Evolutionary conservation across 192 early-diverging fungal species (phyloP), one percentile per base, ranked within the genome.

Genomic region (Jimgerdemannia flammicorona): DNA sequence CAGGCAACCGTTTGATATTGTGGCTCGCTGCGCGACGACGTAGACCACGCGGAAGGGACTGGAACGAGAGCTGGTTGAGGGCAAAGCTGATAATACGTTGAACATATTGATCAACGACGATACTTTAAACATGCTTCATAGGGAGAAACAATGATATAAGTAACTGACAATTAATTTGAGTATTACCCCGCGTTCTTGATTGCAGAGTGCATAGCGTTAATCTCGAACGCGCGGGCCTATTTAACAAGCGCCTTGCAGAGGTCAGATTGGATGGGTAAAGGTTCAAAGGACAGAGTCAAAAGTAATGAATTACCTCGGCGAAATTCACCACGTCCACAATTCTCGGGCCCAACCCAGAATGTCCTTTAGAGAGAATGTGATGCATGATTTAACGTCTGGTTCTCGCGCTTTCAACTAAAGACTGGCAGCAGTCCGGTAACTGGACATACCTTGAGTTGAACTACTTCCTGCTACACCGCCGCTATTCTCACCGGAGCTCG

Each of bases 21-120:
- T 96, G 94, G 76, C 93, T 95, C 40, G 97, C 97, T 20, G 96
- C 94, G 63, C 97, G 87, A n/a, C 97, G 90, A 40, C 97, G 87
- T 79, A 98, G 90, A 72, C 96, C 92, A 68, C 96, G 87, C 14
- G 96, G 93, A 39, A 99, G 87, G 49, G 91, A 95, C 84, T 99
- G 97, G 75, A 96, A 96, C 0, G 95, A 95, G 20, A 93, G 88
- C 72, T 84, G 74, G 64, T 86, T 90, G 70, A 86, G 77, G 40
- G 79, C 68, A 69, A 76, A 72, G 44, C 84, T 84, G 67, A 79
- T 78, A 18, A 40, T 67, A 39, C 43, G 11, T 40, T 29, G 29
- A 29, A 29, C 29, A 29, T 29, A 29, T 29, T 29, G 1, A 29
- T 29, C 29, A 29, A 29, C 29, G 29, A 29, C 29, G 29, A 29